phyloP scores from a whole-genome alignment of 169 alveolate species.

The Miamiensis avidus region DNA sequence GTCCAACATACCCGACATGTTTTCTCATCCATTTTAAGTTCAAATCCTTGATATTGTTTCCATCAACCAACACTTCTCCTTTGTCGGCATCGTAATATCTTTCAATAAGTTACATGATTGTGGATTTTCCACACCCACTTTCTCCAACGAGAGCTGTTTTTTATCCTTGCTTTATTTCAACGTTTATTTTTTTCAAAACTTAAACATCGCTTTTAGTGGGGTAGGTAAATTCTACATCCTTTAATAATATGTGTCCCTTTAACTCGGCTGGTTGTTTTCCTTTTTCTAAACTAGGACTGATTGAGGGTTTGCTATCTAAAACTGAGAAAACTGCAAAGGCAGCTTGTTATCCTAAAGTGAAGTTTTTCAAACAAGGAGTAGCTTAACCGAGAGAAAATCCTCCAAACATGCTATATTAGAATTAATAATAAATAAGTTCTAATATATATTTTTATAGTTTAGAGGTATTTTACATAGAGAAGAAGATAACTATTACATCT shows the following conservation, averaged over 20 bases:
- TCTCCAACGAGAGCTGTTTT: slow-evolving; percentile 65
- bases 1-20: slow-evolving; percentile 83
- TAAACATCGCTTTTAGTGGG: slow-evolving; percentile 44
- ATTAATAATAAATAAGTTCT: too few relatives aligned
- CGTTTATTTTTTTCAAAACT: slow-evolving; percentile 37
- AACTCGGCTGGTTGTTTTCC: slow-evolving; percentile 35
- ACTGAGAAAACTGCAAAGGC: slow-evolving; percentile 54
- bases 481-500: slow-evolving; percentile 62
- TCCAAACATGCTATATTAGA: slow-evolving; percentile 54
- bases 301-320: slow-evolving; percentile 62
- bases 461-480: too few relatives aligned
- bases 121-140: slow-evolving; percentile 79
- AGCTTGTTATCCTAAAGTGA: slow-evolving; percentile 64
- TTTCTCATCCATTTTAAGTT: slow-evolving; percentile 52
- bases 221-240: slow-evolving; percentile 53
- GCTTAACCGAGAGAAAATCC: slow-evolving; percentile 66
- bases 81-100: slow-evolving; percentile 69
- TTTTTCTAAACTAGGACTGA: slow-evolving; percentile 10
- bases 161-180: slow-evolving; percentile 57
- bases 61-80: slow-evolving; percentile 62
- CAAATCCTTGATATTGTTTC: slow-evolving; percentile 44
- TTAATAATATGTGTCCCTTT: slow-evolving; percentile 56
- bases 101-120: slow-evolving; percentile 65
- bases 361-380: slow-evolving; percentile 64
- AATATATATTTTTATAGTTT: too few relatives aligned